A percentile compares a stretch with the other conserved stretches of the same genome.
These are phyloP conservation scores for Aeschynomene evenia DNA, from an alignment of 306 rosid species.

Conservation along the genomic window DNA sequence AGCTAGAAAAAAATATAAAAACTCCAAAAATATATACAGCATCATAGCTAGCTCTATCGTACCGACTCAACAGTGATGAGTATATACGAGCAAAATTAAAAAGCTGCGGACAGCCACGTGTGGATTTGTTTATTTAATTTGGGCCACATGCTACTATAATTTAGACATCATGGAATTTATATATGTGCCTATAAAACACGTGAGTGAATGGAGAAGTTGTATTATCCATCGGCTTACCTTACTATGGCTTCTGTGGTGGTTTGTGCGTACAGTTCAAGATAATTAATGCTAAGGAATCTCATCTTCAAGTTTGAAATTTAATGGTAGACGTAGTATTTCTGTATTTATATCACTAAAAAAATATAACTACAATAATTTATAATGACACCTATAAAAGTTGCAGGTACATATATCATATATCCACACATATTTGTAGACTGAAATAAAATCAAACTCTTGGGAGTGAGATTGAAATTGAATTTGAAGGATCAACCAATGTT, in stretches of 20 bases:
- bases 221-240: background rate
- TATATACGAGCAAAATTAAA: background rate
- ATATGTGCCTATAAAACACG: background rate
- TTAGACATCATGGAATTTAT: background rate
- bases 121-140: background rate
- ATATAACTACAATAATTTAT: too few relatives aligned
- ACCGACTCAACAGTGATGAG: slow-evolving; percentile 22
- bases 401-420: too few relatives aligned
- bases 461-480: too few relatives aligned
- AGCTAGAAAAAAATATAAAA: too few relatives aligned
- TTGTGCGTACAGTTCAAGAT: background rate
- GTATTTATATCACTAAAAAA: too few relatives aligned
- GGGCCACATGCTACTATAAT: background rate
- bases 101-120: background rate
- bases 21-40: background rate
- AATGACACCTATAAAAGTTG: too few relatives aligned
- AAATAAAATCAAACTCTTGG: too few relatives aligned
- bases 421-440: too few relatives aligned
- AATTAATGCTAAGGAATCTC: background rate
- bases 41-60: too few relatives aligned
- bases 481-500: too few relatives aligned
- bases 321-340: too few relatives aligned
- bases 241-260: background rate
- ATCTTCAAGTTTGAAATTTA: background rate
- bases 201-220: background rate